Percentiles rank a stretch among this genome's conserved stretches.
These are phyloP conservation scores for Alectoria sarmentosa DNA, from an alignment of 495 filamentous ascomycete genomes.

Conservation along the genomic window DNA sequence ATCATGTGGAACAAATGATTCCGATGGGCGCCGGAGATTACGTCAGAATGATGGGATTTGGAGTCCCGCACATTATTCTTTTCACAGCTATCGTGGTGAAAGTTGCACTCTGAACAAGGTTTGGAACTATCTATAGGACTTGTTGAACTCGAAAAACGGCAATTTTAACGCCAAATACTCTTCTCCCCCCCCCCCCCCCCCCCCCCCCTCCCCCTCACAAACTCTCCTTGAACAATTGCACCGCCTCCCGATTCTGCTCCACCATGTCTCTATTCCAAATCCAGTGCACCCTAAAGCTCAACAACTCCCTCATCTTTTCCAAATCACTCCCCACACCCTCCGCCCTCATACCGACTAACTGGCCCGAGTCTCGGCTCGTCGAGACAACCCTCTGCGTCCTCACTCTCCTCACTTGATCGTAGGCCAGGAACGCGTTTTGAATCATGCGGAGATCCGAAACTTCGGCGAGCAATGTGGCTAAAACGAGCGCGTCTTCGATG, in stretches of 20 bases:
- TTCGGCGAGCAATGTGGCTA: slow-evolving; percentile 26
- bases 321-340: slow-evolving; percentile 11
- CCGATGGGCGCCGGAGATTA: too few relatives aligned
- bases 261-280: slow-evolving; percentile 9
- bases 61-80: too few relatives aligned
- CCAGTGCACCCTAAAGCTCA: slow-evolving; percentile 11
- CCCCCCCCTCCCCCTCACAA: not conserved
- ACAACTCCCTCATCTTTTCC: slow-evolving; percentile 9
- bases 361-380: slow-evolving; percentile 14
- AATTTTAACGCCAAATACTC: too few relatives aligned
- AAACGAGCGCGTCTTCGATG: slow-evolving; percentile 33
- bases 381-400: slow-evolving; percentile 20
- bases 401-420: slow-evolving; percentile 25
- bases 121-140: not conserved
- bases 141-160: not conserved
- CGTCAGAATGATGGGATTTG: not conserved
- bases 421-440: slow-evolving; percentile 10
- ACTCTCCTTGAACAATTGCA: not conserved
- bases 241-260: slow-evolving; percentile 3
- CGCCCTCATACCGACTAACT: slow-evolving; percentile 7
- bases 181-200: not conserved
- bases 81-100: too few relatives aligned
- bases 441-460: not conserved
- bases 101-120: not conserved
- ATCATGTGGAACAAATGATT: too few relatives aligned